These are phyloP conservation scores for Capillidium rhysosporum DNA, from an alignment of 371 early-diverging fungal genomes.

Conservation along the genomic window DNA sequence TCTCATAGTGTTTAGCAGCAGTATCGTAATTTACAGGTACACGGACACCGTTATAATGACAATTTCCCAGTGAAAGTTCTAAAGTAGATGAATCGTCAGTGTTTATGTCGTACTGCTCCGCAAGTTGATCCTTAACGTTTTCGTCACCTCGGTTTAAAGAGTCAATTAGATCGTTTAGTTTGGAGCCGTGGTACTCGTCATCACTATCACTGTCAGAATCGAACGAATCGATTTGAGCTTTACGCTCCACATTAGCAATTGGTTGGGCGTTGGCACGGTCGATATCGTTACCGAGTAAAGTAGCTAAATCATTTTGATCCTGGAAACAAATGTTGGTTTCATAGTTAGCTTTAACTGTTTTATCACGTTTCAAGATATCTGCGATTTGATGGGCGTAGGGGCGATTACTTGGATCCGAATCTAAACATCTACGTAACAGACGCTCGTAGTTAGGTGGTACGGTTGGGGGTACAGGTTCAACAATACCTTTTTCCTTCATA, in stretches of 20 bases:
- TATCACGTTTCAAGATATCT: background rate
- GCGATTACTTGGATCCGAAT: slow-evolving; percentile 1
- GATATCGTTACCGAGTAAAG: background rate
- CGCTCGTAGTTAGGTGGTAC: slow-evolving; percentile 5
- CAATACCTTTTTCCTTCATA: slow-evolving; percentile 3
- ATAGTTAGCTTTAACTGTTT: background rate
- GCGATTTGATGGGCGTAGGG: background rate
- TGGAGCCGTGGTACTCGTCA: slow-evolving; percentile 1
- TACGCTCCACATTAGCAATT: background rate
- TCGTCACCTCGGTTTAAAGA: slow-evolving; percentile 3
- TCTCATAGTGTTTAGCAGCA: slow-evolving; percentile 54
- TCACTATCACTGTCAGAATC: slow-evolving; percentile 1
- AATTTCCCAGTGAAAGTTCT: slow-evolving; percentile 36
- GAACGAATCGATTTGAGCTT: background rate
- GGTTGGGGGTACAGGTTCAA: slow-evolving; percentile 2
- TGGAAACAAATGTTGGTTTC: slow-evolving; percentile 6
- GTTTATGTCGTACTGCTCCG: slow-evolving; percentile 1
- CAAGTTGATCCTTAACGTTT: background rate
- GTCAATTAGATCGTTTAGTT: background rate
- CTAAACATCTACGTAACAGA: background rate
- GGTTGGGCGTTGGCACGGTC: background rate
- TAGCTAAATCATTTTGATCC: slow-evolving; percentile 3
- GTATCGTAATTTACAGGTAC: slow-evolving; percentile 39
- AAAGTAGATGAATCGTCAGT: background rate
- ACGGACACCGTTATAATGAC: slow-evolving; percentile 56